phyloP scores from a whole-genome alignment of 225 moss, liverwort and hornwort genomes.

The Climacium dendroides region DNA sequence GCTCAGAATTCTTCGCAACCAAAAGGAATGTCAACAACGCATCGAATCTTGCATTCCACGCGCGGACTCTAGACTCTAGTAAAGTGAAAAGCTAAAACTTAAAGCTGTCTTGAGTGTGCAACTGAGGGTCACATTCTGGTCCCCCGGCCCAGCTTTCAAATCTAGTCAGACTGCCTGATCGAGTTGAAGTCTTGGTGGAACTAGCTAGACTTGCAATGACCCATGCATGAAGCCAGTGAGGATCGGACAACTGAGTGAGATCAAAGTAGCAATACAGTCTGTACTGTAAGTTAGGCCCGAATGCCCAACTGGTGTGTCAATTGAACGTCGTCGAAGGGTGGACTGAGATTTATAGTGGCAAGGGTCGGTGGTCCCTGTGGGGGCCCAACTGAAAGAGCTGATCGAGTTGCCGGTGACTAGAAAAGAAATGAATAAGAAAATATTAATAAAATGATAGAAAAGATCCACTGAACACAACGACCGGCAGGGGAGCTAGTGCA shows the following conservation, averaged over 20 bases:
- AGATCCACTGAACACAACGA: too few species aligned
- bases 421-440: too few species aligned
- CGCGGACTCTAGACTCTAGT: neutral
- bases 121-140: neutral
- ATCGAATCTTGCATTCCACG: neutral
- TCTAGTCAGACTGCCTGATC: too few species aligned
- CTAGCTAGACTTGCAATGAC: neutral
- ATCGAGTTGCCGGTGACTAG: neutral
- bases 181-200: neutral
- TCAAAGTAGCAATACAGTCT: neutral
- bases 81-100: neutral
- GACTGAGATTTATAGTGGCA: neutral
- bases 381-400: neutral
- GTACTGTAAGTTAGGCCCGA: too few species aligned
- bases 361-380: neutral
- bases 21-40: neutral
- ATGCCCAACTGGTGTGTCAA: too few species aligned
- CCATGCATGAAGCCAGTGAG: too few species aligned
- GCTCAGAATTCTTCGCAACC: neutral
- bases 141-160: neutral
- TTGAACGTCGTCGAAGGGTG: neutral
- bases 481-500: too few species aligned
- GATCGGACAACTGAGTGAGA: neutral
- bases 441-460: neutral
- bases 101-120: neutral